A percentile compares a stretch with the other conserved stretches of the same genome.
These are phyloP conservation scores for Parathielavia appendiculata DNA, from an alignment of 495 filamentous ascomycete species.

Conservation along the genomic window DNA sequence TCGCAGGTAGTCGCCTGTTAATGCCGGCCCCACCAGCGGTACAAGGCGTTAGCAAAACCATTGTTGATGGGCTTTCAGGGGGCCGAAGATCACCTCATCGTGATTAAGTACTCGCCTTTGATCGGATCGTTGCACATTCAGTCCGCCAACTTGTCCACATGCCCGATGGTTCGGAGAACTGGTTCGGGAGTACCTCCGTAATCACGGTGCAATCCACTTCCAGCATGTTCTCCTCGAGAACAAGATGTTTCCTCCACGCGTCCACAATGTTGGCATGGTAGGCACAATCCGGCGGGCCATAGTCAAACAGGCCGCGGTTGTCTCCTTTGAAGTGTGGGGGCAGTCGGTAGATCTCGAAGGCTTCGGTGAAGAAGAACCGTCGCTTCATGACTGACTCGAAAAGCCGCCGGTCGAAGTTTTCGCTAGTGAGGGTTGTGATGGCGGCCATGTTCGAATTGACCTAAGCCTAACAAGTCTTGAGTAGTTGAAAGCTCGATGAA, in stretches of 20 bases:
- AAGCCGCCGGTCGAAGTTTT: conserved; percentile 39
- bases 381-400: conserved; percentile 43
- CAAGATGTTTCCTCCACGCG: conserved; percentile 79
- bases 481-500: too few species aligned
- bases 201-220: conserved; percentile 73
- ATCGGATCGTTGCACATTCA: conserved; percentile 58
- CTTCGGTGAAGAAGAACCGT: conserved; percentile 43
- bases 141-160: conserved; percentile 90
- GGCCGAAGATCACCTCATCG: too few species aligned
- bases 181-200: conserved; percentile 62
- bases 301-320: conserved; percentile 66
- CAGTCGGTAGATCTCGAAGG: conserved; percentile 59
- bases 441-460: too few species aligned
- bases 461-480: too few species aligned
- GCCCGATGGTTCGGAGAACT: conserved; percentile 86
- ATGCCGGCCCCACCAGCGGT: too few species aligned
- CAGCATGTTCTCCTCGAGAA: conserved; percentile 76
- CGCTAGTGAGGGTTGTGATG: conserved; percentile 42
- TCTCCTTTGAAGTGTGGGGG: conserved; percentile 62
- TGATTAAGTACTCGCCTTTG: conserved; percentile 34
- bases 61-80: too few species aligned
- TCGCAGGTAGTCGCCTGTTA: conserved; percentile 38
- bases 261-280: conserved; percentile 74
- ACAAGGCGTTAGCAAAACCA: too few species aligned
- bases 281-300: conserved; percentile 68